Evolutionary conservation across 306 rosid genomes (phyloP).

Genomic region (Biancaea sappan): DNA sequence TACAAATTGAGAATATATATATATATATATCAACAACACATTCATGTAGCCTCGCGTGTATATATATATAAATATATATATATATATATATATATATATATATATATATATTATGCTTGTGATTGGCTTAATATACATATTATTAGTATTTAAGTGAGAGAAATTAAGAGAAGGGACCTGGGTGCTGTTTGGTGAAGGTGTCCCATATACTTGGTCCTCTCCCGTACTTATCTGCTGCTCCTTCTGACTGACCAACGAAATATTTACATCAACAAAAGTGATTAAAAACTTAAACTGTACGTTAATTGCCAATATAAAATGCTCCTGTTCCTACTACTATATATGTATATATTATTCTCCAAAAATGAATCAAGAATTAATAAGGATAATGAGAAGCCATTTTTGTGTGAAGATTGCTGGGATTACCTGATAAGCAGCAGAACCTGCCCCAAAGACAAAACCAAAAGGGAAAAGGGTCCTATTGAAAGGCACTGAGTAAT

Average conservation of each 20-base stretch:
- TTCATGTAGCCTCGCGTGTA: too few relatives aligned
- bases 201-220: conserved; percentile 55
- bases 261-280: not conserved
- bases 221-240: conserved; percentile 42
- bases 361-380: not conserved
- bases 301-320: too few relatives aligned
- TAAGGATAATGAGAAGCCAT: not conserved
- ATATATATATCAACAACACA: too few relatives aligned
- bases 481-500: conserved; percentile 26
- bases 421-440: conserved; percentile 53
- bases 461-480: conserved; percentile 37
- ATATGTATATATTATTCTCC: too few relatives aligned
- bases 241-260: conserved; percentile 36
- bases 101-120: too few relatives aligned
- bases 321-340: too few relatives aligned
- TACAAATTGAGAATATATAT: too few relatives aligned
- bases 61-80: too few relatives aligned
- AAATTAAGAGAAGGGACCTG: conserved; percentile 14
- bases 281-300: too few relatives aligned
- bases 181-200: conserved; percentile 33
- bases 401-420: not conserved
- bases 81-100: too few relatives aligned
- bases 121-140: too few relatives aligned
- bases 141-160: too few relatives aligned
- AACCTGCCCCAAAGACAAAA: conserved; percentile 42